Base-by-base conservation (phyloP, 257 asterid genomes). In the Solanum tarijense region DNA sequence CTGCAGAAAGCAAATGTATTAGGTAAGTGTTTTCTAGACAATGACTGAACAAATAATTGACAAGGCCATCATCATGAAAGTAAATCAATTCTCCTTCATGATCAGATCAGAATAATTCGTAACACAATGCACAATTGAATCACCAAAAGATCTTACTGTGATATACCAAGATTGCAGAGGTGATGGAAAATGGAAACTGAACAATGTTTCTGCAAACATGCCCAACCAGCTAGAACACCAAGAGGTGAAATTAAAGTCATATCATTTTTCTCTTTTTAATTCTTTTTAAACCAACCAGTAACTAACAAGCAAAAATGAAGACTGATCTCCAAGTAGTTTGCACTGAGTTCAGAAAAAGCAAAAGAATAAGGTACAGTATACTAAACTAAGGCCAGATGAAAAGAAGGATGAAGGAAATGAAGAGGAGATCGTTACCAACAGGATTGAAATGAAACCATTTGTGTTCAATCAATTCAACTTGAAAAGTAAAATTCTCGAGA, bases 1-100 rank as follows among this genome's bases (percentile, higher is more conserved):
- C 98, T 96, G 85, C 92, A 91, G 69, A 52, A 72, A 41, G 38
- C 5, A 34, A 86, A 46, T 46, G 43, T 32, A 52, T 86, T 73
- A 86, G 18, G 9, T 23, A 73, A 52, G 85, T 48, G 10, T 48
- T 48, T 25, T 48, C 69, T 29, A 81, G 85, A 81, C 68, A 81
- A 48, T 81, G 68, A 18, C 41, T 46, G 85, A 29, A 81, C 4
- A 34, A 43, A 43, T 16, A 79, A 41, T 79, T 79, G 68, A 48
- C 69, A 81, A 81, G 29, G 85, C 41, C 85, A 29, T 81, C 85
- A 18, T 48, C 85, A 29, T 29, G 69, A 29, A 48, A 46, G 41
- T 29, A 48, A 18, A 31, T 82, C 69, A 82, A 31, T 81, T 46
- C 68, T 46, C 39, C 85, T 81, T 81, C 68, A 27, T 48, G 27